Base-by-base conservation (phyloP, 2,329 filamentous ascomycete genomes). In the Rutstroemia sydowiana region DNA sequence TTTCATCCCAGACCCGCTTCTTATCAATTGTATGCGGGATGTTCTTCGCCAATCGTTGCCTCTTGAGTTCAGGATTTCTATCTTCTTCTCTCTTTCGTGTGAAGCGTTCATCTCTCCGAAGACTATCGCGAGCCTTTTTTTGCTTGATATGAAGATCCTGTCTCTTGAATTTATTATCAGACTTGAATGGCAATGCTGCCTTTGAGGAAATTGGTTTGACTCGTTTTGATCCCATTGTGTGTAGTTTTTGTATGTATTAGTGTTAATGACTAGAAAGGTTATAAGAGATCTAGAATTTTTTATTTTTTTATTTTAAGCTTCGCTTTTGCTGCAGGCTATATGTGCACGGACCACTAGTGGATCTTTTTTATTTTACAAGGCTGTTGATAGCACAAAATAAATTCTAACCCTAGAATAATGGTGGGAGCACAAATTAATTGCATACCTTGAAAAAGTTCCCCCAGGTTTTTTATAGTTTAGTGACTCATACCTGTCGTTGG, bases 1-100 rank as follows among this genome's bases (percentile, higher is more conserved):
- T 79, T 48, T 91, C 84, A 63, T 96, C 91, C 88, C 89, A 97
- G 30, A 88, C 82, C 67, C 93, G 82, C 74, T 95, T 95, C 62
- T 83, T 81, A 62, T 96, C 91, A 53, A 95, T 77, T 0, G 89
- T 95, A 50, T 81, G 69, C 0, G 93, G 87, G 40, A 90, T 78
- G 71, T 95, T 95, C 59, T 79, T 81, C 55, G 82, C 82, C 55
- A 92, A 74, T 61, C 93, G 81, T 59, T 85, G 79, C 55, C 81
- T 81, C 60, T 82, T 82, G 54, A 95, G 70, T 54, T 81, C 78
- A 2, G 92, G 91, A 63, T 96, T 82, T 68, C 85, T 87, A 58
- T 85, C 80, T 70, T 98, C 93, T 65, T 91, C 87, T 70, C 86
- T 88, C 71, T 88, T 90, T 55, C 88, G 78, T 45, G 80, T 79